phyloP scores from a whole-genome alignment of 306 rosid genomes.

The Vigna unguiculata region DNA sequence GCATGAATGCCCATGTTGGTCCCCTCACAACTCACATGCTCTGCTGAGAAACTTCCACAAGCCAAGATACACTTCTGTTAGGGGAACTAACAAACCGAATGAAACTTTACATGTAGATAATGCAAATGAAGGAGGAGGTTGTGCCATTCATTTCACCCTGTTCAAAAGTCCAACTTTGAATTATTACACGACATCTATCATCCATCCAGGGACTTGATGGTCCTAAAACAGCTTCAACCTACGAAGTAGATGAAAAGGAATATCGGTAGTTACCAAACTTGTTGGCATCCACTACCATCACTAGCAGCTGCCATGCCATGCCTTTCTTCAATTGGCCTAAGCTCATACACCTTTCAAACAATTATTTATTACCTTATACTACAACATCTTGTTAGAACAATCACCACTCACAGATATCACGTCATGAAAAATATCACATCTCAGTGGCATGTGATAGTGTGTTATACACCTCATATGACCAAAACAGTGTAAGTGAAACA shows the following conservation, averaged over 20 bases:
- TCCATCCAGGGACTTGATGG: conserved; percentile 19
- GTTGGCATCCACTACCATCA: conserved; percentile 17
- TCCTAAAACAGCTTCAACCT: conserved; percentile 24
- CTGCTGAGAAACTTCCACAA: conserved; percentile 43
- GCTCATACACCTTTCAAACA: neutral
- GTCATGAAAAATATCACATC: neutral
- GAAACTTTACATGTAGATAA: conserved; percentile 25
- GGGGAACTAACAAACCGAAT: conserved; percentile 6
- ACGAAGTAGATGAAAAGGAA: neutral
- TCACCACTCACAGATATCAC: neutral
- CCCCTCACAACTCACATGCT: conserved; percentile 61
- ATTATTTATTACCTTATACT: neutral
- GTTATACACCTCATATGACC: neutral
- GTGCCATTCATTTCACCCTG: neutral
- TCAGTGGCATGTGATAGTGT: neutral
- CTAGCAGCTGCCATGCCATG: neutral
- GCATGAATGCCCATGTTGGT: conserved; percentile 61
- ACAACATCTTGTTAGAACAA: neutral
- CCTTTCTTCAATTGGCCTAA: conserved; percentile 26
- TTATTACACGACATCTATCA: conserved; percentile 31
- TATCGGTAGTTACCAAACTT: conserved; percentile 15
- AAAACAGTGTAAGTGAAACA: neutral
- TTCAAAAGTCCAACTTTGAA: conserved; percentile 28
- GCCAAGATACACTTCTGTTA: conserved; percentile 38
- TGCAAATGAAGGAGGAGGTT: conserved; percentile 34